A percentile compares a stretch with the other conserved stretches of the same genome.
Conservation (phyloP, 306 rosid species). For the Trifolium fragiferum region DNA sequence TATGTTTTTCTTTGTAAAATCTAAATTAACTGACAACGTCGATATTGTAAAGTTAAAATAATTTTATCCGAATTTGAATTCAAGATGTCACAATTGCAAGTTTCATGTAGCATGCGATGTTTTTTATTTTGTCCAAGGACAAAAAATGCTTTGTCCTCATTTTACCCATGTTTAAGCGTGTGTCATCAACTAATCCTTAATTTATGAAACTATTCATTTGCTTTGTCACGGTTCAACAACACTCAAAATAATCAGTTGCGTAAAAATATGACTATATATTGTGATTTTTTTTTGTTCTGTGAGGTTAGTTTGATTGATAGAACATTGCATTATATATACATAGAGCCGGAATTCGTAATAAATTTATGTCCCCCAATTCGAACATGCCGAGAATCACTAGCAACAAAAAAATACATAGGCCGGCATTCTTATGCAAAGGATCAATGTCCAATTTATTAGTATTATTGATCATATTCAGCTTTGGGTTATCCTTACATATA, state of each 20-base stretch:
- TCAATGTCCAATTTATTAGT: neutral
- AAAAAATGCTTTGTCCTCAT: neutral
- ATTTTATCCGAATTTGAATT: too few species aligned
- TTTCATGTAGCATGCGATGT: too few species aligned
- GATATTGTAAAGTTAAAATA: too few species aligned
- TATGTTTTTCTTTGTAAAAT: neutral
- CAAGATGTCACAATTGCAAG: too few species aligned
- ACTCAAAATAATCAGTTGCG: neutral
- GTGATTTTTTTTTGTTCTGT: too few species aligned
- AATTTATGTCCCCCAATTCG: neutral
- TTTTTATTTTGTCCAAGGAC: too few species aligned
- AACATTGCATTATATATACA: too few species aligned
- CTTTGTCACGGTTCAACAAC: neutral
- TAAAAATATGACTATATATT: too few species aligned
- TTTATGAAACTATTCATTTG: neutral
- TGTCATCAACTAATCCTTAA: neutral
- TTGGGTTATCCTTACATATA: slow-evolving; percentile 1
- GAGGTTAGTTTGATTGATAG: too few species aligned
- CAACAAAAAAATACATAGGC: neutral
- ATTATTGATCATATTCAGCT: neutral
- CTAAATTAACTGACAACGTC: too few species aligned
- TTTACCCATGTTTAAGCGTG: neutral
- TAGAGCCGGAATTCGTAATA: too few species aligned
- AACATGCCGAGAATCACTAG: neutral
- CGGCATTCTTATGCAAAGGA: neutral